Base-by-base conservation (phyloP, 257 asterid species). In the Cinchona pubescens region DNA sequence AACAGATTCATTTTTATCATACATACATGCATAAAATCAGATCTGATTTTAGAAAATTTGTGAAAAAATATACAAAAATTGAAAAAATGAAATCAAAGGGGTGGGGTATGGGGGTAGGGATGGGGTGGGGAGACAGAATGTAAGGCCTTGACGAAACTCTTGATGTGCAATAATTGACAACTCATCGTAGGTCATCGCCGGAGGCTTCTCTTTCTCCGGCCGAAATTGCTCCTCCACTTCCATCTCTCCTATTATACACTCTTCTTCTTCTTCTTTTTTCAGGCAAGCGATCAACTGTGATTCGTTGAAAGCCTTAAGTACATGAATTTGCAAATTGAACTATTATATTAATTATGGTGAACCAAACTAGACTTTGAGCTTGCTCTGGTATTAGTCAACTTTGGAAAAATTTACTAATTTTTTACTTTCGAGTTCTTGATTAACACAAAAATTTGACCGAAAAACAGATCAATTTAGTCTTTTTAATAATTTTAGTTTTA, bases 121-220 rank as follows among this genome's bases (percentile, higher is more conserved):
- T n/a, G n/a, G n/a, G n/a, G n/a, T n/a, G n/a, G n/a, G n/a, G n/a
- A n/a, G n/a, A n/a, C n/a, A n/a, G n/a, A n/a, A n/a, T 94, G 98
- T 70, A 94, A 84, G 51, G 97, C 97, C 74, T 87, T 87, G 8
- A 92, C 96, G 80, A 92, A 94, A 55, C 89, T 89, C 92, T 84
- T 92, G 81, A 92, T 90, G 72, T 85, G 84, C 85, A 92, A 97
- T n/a, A 86, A 92, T 79, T 38, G 97, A 88, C 58, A 69, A 79
- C 73, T 94, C 96, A 63, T 88, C 97, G 76, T 84, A 84, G 82
- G 93, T 80, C 96, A 84, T 85, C 46, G 86, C 62, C 65, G 83
- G 16, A 35, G 79, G 80, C 83, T 82, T 84, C 72, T 71, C 85
- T 82, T 82, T 84, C 72, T 71, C 85, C 76, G 79, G 12, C 81